Base-by-base conservation (phyloP, 164 flowering plant genomes). In the Chimonanthus salicifolius region DNA sequence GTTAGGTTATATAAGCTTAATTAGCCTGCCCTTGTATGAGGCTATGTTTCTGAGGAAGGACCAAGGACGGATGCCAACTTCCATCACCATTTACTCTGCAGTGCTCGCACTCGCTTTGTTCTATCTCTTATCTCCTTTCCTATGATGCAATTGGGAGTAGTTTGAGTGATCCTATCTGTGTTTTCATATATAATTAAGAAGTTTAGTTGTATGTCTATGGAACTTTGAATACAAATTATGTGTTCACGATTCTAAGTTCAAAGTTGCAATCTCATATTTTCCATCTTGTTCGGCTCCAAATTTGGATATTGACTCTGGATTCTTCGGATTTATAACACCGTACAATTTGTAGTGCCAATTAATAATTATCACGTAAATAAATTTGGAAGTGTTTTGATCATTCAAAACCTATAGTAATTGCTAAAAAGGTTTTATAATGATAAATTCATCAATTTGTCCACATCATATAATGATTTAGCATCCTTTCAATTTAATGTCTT, bases 41-140 rank as follows among this genome's bases (percentile, higher is more conserved):
- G 82, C 82, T 33, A 45, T 74, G 78, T 69, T 80, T 63, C 62
- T 80, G 60, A 74, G 82, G 66, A 80, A 45, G 54, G 82, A 80
- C 71, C 77, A 74, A 60, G 82, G 82, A 33, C 66, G 80, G 69
- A 77, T 80, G 74, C 82, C 82, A 0, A 65, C 75, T 2, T 72
- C 75, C 4, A 65, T 80, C 43, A 80, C 78, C n/a, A 44, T 72
- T 7, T 74, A 69, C 49, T 77, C 82, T 3, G 5, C 65, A 1
- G 54, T 51, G 3, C 65, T 80, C 3, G 75, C 70, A 21, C 2
- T 46, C 7, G 66, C 68, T 66, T 18, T 74, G 21, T 60, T 80
- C 21, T 72, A 58, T 67, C 2, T 75, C 1, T 66, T 72, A 15
- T 74, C 80, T 58, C 48, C 70, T 7, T 64, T 64, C 71, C 72